Base-by-base conservation (phyloP, 2,329 filamentous ascomycete genomes). In the Coniella lustricola region DNA sequence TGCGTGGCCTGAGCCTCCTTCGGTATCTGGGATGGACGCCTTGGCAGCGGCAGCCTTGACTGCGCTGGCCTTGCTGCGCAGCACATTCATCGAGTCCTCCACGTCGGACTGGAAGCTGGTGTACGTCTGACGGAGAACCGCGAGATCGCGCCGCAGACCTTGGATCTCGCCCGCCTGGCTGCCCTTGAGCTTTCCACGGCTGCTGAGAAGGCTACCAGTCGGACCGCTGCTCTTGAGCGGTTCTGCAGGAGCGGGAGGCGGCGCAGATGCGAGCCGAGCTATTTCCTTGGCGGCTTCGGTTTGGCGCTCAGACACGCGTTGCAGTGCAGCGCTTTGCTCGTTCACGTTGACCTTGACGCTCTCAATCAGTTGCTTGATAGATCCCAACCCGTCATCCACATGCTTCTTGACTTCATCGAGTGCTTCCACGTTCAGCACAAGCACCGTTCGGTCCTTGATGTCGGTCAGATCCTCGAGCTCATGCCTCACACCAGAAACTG, bases 351-450 rank as follows among this genome's bases (percentile, higher is more conserved):
- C 85, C 64, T 86, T 88, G 50, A 98, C 82, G 49, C 87, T 84
- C 58, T 94, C 86, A n/a, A 98, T 82, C 25, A 95, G 77, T 49
- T 82, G 80, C 56, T 84, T 87, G 43, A 98, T 73, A 7, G 84
- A 82, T 9, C 84, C 84, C 44, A 98, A 75, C 36, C 90, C 89
- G 55, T 98, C 91, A 55, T 98, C 93, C 55, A 98, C 90, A 62
- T 97, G 93, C 42, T 84, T 83, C 69, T 97, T 97, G 33, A 98
- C 90, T 66, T 98, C 93, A 62, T 98, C 93, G 4, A 98, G 76
- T 14, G 85, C 80, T 62, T 98, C 93, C 1, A 97, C 78, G 58
- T 98, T 98, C 36, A 98, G 72, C 0, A 93, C 94, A n/a, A 98
- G 74, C 1, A 98, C 93, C 1, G 90, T 90, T 25, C 91, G 81